phyloP scores from a whole-genome alignment of 768 basidiomycete species.

The Pulveroboletus sp. region DNA sequence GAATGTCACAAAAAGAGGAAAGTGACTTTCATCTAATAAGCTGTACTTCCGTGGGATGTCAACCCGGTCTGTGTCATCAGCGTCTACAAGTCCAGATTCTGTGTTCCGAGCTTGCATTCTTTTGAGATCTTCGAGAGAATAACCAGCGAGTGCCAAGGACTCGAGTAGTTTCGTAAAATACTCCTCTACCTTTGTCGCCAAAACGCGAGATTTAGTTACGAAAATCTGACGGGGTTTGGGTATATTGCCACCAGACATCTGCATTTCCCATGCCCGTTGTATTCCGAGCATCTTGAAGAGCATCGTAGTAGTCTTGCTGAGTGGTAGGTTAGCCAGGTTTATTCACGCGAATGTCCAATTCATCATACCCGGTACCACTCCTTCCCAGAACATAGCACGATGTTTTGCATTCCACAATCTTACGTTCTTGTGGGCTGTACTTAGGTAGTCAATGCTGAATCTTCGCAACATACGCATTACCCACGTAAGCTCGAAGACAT shows the following conservation, averaged over 20 bases:
- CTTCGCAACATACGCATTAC: neutral
- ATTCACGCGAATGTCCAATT: neutral
- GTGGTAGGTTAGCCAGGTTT: neutral
- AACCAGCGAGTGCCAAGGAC: conserved; percentile 38
- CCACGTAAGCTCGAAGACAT: conserved; percentile 27
- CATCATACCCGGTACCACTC: conserved; percentile 67
- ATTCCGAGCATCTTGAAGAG: conserved; percentile 73
- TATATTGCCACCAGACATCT: conserved; percentile 19
- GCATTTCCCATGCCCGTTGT: conserved; percentile 50
- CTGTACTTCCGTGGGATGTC: conserved; percentile 51
- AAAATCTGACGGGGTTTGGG: conserved; percentile 65
- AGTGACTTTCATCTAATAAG: conserved; percentile 54
- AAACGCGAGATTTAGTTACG: conserved; percentile 64
- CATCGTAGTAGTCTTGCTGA: conserved; percentile 75
- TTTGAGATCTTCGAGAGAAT: conserved; percentile 39
- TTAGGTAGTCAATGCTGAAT: conserved; percentile 12
- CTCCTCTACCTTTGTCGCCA: conserved; percentile 67
- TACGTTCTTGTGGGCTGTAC: conserved; percentile 45
- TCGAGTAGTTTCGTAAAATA: conserved; percentile 54
- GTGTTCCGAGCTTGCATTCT: conserved; percentile 20
- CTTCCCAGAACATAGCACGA: conserved; percentile 69
- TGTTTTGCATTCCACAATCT: conserved; percentile 54
- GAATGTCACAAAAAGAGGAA: conserved; percentile 69
- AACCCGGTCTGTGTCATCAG: too few relatives aligned
- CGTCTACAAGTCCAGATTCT: conserved; percentile 33